Percentiles rank a stretch among this genome's conserved stretches.
These are phyloP conservation scores for Calonectria honghensis DNA, from an alignment of 2,329 filamentous ascomycete species.

Conservation along the genomic window DNA sequence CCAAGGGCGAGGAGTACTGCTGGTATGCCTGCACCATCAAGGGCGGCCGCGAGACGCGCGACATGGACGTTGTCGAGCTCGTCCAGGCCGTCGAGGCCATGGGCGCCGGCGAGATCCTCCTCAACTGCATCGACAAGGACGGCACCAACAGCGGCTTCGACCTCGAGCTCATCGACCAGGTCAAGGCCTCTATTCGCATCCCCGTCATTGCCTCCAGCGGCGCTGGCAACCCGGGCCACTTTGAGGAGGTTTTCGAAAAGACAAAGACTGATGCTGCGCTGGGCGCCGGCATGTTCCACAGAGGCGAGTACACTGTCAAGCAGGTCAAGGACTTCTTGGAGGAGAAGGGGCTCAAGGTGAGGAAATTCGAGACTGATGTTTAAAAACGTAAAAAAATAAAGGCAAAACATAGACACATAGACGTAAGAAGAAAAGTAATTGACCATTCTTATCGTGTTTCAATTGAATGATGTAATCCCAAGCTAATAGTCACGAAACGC, in stretches of 20 bases:
- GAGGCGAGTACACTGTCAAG: conserved; percentile 94
- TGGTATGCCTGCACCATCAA: conserved; percentile 99
- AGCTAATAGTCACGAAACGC: conserved; percentile 37
- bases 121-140: conserved; percentile 99
- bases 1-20: conserved; percentile 86
- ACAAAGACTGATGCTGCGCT: conserved; percentile 94
- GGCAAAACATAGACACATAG: conserved; percentile 6
- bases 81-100: conserved; percentile 94
- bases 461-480: conserved; percentile 42
- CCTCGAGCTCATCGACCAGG: conserved; percentile 90
- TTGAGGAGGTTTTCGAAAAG: conserved; percentile 90
- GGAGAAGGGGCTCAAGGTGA: conserved; percentile 83
- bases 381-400: conserved; percentile 27
- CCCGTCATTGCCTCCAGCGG: conserved; percentile 97
- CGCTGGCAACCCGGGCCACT: conserved; percentile 90
- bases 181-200: conserved; percentile 90
- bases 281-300: conserved; percentile 98
- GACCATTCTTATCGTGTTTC: conserved; percentile 3
- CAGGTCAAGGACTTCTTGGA: conserved; percentile 92
- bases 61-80: conserved; percentile 93
- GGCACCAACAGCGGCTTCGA: conserved; percentile 97
- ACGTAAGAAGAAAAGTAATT: conserved; percentile 25
- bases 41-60: conserved; percentile 94
- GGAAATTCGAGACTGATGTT: conserved; percentile 80
- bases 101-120: conserved; percentile 93